These are phyloP conservation scores for Chiua virens DNA, from an alignment of 768 basidiomycete species.

Conservation along the genomic window DNA sequence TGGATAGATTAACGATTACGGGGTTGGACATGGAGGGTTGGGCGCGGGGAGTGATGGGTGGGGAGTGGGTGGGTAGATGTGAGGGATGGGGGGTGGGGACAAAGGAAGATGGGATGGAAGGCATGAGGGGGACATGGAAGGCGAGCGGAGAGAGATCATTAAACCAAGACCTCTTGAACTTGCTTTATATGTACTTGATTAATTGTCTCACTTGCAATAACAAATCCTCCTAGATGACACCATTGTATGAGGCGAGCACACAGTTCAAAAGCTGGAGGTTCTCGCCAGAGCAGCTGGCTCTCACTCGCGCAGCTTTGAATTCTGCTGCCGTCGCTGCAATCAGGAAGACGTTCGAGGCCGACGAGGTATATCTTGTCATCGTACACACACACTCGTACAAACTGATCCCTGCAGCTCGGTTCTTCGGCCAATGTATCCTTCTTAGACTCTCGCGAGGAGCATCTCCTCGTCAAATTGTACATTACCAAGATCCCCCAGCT, in stretches of 20 bases:
- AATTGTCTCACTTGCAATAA: no score
- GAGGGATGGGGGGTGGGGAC: not conserved
- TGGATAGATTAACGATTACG: slow-evolving; percentile 51
- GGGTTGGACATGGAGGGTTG: not conserved
- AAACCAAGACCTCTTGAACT: no score
- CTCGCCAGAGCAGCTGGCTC: slow-evolving; percentile 62
- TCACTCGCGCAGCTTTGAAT: slow-evolving; percentile 69
- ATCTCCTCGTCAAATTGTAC: slow-evolving; percentile 86
- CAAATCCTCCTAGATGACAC: no score
- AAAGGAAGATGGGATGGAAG: not conserved
- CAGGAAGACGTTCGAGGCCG: slow-evolving; percentile 70
- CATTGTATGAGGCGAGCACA: slow-evolving; percentile 76
- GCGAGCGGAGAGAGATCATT: no score
- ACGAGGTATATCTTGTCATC: slow-evolving; percentile 55
- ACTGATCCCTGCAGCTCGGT: slow-evolving; percentile 53
- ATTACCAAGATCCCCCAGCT: slow-evolving; percentile 81
- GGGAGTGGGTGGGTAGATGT: not conserved
- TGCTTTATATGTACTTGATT: no score
- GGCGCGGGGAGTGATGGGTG: slow-evolving; percentile 3
- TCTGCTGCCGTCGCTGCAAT: slow-evolving; percentile 75
- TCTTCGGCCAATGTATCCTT: slow-evolving; percentile 75
- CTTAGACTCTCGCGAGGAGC: slow-evolving; percentile 76
- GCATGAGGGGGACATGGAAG: not conserved
- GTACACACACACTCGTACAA: not conserved
- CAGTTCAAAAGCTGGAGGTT: slow-evolving; percentile 90